These are phyloP conservation scores for Fraxinus xanthoxyloides DNA, from an alignment of 305 asterid genomes.

Conservation along the genomic window DNA sequence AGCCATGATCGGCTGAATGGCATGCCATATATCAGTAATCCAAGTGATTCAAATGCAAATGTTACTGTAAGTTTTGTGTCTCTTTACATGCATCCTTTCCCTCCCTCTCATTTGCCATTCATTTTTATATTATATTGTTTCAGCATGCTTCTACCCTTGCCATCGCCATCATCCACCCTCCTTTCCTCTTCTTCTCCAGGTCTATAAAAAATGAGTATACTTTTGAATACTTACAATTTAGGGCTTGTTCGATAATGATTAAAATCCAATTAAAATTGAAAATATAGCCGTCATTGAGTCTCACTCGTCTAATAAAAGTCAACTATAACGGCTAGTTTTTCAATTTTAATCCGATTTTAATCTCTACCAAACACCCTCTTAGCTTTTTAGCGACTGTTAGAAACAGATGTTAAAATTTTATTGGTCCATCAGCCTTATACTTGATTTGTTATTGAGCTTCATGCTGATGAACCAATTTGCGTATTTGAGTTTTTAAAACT, in stretches of 20 bases:
- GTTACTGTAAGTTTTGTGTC: conserved; percentile 71
- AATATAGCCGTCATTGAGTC: no score
- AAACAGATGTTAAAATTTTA: background rate
- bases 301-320: no score
- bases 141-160: background rate
- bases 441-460: background rate
- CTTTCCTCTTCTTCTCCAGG: background rate
- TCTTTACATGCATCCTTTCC: conserved; percentile 8
- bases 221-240: background rate
- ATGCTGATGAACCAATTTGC: conserved; percentile 12
- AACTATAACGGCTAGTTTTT: no score
- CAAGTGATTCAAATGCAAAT: conserved; percentile 78
- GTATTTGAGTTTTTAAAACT: background rate
- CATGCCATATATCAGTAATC: conserved; percentile 74
- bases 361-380: no score
- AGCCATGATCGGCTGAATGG: conserved; percentile 83
- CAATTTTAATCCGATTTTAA: no score
- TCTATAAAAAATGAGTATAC: background rate
- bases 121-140: background rate
- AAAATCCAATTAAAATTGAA: no score
- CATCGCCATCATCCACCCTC: background rate
- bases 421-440: background rate
- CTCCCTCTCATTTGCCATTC: background rate
- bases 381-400: background rate
- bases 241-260: no score